Conservation (phyloP, 2,329 filamentous ascomycete genomes). For the Fusarium chuoi region DNA sequence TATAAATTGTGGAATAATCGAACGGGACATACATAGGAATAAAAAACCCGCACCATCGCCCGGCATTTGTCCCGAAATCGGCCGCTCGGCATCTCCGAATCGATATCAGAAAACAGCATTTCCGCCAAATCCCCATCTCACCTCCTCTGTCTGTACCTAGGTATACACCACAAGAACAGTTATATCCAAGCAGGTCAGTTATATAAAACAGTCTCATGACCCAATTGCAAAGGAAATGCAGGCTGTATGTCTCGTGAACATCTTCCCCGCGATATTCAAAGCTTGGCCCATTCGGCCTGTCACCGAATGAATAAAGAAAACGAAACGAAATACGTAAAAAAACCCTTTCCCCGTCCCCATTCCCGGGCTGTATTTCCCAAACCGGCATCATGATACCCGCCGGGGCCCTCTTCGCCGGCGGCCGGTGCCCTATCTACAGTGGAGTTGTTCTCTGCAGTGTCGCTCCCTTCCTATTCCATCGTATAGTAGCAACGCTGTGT, state of each 20-base stretch:
- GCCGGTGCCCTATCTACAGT: slow-evolving; percentile 24
- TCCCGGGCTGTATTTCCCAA: neutral
- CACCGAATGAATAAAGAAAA: slow-evolving; percentile 26
- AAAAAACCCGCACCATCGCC: neutral
- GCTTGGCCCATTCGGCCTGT: neutral
- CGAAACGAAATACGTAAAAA: slow-evolving; percentile 29
- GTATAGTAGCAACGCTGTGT: neutral
- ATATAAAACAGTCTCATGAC: neutral
- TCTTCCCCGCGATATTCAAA: neutral
- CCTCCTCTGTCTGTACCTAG: too few species aligned
- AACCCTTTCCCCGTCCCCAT: neutral
- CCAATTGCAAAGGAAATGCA: neutral
- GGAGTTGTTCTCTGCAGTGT: slow-evolving; percentile 5
- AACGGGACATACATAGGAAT: neutral
- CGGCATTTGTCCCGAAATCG: neutral
- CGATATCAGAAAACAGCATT: neutral
- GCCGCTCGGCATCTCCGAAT: neutral
- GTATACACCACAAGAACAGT: neutral
- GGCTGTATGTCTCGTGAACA: neutral
- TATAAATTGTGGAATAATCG: neutral
- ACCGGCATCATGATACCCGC: slow-evolving; percentile 12
- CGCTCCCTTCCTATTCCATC: neutral
- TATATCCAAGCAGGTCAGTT: neutral
- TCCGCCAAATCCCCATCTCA: neutral
- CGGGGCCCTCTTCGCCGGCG: slow-evolving; percentile 23